Evolutionary conservation across 805 yeast genomes (phyloP), one percentile per base, ranked within the genome.

Genomic region (Yarrowia keelungensis): DNA sequence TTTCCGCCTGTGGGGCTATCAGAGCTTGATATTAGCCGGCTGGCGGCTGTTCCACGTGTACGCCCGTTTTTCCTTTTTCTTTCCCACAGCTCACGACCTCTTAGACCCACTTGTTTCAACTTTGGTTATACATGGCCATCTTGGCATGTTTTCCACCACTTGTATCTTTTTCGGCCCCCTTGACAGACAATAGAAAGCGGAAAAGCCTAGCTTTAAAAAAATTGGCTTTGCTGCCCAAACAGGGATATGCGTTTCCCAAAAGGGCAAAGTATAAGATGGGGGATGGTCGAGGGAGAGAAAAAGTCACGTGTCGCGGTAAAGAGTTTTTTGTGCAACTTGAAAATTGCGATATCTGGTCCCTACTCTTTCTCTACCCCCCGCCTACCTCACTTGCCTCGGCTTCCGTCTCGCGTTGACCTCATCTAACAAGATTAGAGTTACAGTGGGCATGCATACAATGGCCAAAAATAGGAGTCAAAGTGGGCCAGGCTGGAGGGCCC

Each of bases 361-460:
- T 7, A 2, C 39, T 36, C 8, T 36, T 36, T 5, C 39, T 36
- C 39, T 2, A 2, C 32, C 5, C 5, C n/a, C n/a, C 43, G 5
- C 9, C 15, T 43, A 10, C 47, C 14, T 14, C 36, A 7, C 35
- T 26, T 11, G 45, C 45, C 45, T 53, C 61, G 47, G 62, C 62
- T 56, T 56, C 47, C 22, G 47, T 41, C 47, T 56, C 62, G 62
- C 62, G 62, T 56, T 41, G 38, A 41, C 47, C 47, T 56, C 47
- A 54, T 56, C 62, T 41, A 41, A 41, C 62, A n/a, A 54, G 47
- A 26, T 56, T 56, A 56, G 16, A 32, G 38, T 56, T 56, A 41
- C 14, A 32, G n/a, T 56, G 47, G 61, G 38, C 47, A 3, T 56
- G 62, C 62, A 56, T 56, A 56, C 62, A 56, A 56, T 56, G 62